A percentile compares a stretch with the other conserved stretches of the same genome.
phyloP scores from a whole-genome alignment of 768 basidiomycete genomes.

The Boletus reticulatus region DNA sequence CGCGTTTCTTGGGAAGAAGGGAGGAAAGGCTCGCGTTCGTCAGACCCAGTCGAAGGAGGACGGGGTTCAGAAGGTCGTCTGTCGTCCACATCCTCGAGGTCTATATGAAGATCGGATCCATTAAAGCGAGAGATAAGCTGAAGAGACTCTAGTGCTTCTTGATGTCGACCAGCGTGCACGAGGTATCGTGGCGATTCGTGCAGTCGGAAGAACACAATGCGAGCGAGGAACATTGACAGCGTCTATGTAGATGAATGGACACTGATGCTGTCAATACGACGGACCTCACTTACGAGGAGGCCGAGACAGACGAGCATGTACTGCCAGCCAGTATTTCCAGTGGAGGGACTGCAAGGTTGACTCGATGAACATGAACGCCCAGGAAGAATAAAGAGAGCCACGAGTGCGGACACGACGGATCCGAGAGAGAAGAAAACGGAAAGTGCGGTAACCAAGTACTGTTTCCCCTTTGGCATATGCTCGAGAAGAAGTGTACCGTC shows the following conservation, averaged over 20 bases:
- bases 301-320: slow-evolving; percentile 76
- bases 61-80: slow-evolving; percentile 25
- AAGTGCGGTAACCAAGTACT: slow-evolving; percentile 87
- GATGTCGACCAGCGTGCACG: slow-evolving; percentile 80
- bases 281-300: slow-evolving; percentile 67
- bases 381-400: slow-evolving; percentile 80
- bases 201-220: slow-evolving; percentile 86
- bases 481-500: slow-evolving; percentile 92
- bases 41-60: slow-evolving; percentile 15
- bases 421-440: slow-evolving; percentile 97
- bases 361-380: slow-evolving; percentile 58
- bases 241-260: slow-evolving; percentile 51
- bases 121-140: slow-evolving; percentile 87
- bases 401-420: slow-evolving; percentile 78
- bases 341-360: slow-evolving; percentile 59
- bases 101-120: slow-evolving; percentile 65
- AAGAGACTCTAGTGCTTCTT: slow-evolving; percentile 81
- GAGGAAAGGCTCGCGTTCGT: slow-evolving; percentile 32
- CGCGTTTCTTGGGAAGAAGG: slow-evolving; percentile 13
- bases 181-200: slow-evolving; percentile 95
- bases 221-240: slow-evolving; percentile 78
- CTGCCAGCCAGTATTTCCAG: slow-evolving; percentile 86
- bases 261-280: neutral
- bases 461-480: slow-evolving; percentile 88
- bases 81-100: slow-evolving; percentile 68